Base-by-base conservation (phyloP, 2,329 filamentous ascomycete genomes). In the Phyllosticta citrichinensis region DNA sequence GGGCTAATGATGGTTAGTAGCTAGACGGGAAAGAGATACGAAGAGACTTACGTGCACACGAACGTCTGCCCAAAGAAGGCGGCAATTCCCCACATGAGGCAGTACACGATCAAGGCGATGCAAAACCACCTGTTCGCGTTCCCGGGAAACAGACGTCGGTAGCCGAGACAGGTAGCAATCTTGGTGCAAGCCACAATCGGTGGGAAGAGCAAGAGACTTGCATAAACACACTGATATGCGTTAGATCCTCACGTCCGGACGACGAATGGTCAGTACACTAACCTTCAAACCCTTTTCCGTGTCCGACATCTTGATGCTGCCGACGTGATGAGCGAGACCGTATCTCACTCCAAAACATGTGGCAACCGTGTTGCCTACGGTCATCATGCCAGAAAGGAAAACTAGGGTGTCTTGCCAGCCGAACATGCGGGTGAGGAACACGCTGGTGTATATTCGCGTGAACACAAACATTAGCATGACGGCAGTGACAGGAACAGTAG, bases 111-210 rank as follows among this genome's bases (percentile, higher is more conserved):
- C 65, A 69, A 66, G n/a, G 62, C 19, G n/a, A 63, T 61, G 53
- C 70, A 71, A 53, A 71, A 71, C 62, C 62, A 66, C 50, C 64
- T 67, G 50, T 70, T 70, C 10, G n/a, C 20, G 22, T 59, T 62
- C 20, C 65, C 63, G 3, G 68, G 67, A 30, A 71, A 71, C 0
- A 71, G 63, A 6, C 66, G 63, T 2, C 71, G 56, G 52, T 71
- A 71, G 1, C 69, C 70, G 1, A 70, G 33, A 47, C 67, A 70
- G 27, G 70, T 55, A 1, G 68, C 69, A 9, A 68, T 65, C 51
- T 71, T 71, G 9, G 68, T 70, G 25, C 56, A 19, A 9, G 52
- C 50, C 8, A 33, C 27, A 14, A 55, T n/a, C 3, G 54, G 55
- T 20, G 54, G 52, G 25, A 62, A 62, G 19, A 60, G 53, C 1